Evolutionary conservation across 306 rosid species (phyloP).

Genomic region (Ceratonia siliqua): DNA sequence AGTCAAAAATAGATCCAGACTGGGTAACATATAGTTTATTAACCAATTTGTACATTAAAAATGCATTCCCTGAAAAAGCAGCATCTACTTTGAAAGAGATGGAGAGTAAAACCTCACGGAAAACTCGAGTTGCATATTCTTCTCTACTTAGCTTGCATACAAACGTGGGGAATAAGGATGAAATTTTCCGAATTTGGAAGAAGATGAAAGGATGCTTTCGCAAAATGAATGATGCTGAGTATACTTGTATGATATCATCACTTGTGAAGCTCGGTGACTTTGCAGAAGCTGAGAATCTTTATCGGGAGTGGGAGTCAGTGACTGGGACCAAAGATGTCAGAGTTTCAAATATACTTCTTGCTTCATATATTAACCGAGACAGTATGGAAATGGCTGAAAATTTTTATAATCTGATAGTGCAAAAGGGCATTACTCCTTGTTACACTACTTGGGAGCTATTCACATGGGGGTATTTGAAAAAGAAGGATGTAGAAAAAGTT

Average conservation of each 20-base stretch:
- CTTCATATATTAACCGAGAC: conserved; percentile 30
- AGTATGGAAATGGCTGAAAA: conserved; percentile 72
- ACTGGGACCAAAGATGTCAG: conserved; percentile 71
- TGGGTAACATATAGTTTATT: conserved; percentile 81
- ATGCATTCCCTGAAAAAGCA: conserved; percentile 59
- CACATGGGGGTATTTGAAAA: conserved; percentile 70
- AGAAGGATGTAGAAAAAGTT: conserved; percentile 51
- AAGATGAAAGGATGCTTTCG: conserved; percentile 65
- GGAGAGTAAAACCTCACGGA: conserved; percentile 60
- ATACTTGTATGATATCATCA: conserved; percentile 82
- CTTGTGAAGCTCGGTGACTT: conserved; percentile 68
- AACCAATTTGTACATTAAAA: conserved; percentile 73
- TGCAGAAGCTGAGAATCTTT: conserved; percentile 77
- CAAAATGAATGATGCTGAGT: conserved; percentile 78
- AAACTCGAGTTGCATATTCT: conserved; percentile 61
- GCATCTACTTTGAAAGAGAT: conserved; percentile 74
- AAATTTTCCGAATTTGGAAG: conserved; percentile 67
- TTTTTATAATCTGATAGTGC: conserved; percentile 48
- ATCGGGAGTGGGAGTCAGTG: conserved; percentile 78
- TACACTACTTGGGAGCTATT: conserved; percentile 92
- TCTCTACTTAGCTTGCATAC: conserved; percentile 85
- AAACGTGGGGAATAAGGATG: conserved; percentile 75
- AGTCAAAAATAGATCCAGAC: conserved; percentile 64
- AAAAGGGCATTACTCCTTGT: conserved; percentile 54
- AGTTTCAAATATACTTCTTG: conserved; percentile 34